phyloP scores from a whole-genome alignment of 352 stramenopile species.

The Globisporangium spiculum region DNA sequence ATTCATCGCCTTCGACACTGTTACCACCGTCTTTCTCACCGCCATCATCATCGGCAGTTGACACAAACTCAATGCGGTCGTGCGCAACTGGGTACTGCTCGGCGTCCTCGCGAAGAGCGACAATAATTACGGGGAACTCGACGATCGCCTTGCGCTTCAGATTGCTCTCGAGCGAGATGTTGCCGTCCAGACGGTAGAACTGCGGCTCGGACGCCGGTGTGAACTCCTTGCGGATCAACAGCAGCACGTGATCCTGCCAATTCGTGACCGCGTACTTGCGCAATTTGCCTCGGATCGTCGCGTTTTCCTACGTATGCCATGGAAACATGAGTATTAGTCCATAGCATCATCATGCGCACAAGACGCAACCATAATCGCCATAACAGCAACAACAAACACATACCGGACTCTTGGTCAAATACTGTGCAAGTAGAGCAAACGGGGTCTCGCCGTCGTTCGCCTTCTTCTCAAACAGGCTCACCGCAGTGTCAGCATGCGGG shows the following conservation, averaged over 20 bases:
- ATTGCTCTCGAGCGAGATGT: conserved; percentile 61
- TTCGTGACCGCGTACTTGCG: conserved; percentile 56
- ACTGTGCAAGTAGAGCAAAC: conserved; percentile 56
- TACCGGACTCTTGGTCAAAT: conserved; percentile 59
- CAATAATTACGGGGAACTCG: conserved; percentile 74
- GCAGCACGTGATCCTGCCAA: conserved; percentile 53
- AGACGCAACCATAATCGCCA: not conserved
- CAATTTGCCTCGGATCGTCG: conserved; percentile 59
- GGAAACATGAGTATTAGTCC: not conserved
- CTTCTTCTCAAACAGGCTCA: conserved; percentile 49
- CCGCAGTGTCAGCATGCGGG: conserved; percentile 38
- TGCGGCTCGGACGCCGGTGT: conserved; percentile 56
- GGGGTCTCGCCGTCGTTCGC: conserved; percentile 52
- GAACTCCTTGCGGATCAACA: conserved; percentile 82
- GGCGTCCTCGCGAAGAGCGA: conserved; percentile 42
- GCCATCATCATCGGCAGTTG: conserved; percentile 8
- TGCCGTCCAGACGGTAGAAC: conserved; percentile 71
- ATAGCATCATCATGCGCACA: not conserved
- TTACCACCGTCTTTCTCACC: conserved; percentile 9
- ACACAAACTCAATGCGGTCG: conserved; percentile 66
- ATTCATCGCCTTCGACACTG: not conserved
- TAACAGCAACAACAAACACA: conserved; percentile 7
- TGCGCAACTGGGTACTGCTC: conserved; percentile 58
- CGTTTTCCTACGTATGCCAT: conserved; percentile 49
- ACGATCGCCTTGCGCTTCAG: conserved; percentile 76